Evolutionary conservation across 1,284 basidiomycete species (phyloP).

Genomic region (Boletus mariae): DNA sequence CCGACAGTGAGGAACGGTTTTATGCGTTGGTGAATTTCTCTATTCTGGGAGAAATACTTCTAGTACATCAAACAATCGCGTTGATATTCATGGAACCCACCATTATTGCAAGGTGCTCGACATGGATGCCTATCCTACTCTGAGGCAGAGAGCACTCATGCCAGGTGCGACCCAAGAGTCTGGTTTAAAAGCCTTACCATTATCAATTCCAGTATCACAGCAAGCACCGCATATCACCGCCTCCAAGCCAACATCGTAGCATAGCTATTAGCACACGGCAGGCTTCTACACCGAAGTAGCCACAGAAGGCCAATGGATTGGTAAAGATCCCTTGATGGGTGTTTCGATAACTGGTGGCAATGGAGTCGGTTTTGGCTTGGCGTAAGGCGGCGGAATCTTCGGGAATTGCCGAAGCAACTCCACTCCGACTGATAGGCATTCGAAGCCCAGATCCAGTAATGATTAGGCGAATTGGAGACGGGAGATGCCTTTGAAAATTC

Average conservation of each 20-base stretch:
- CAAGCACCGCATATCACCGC: conserved; percentile 18
- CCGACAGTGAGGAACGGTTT: not conserved
- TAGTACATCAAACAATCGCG: not conserved
- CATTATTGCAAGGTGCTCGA: not conserved
- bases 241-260: not conserved
- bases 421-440: not conserved
- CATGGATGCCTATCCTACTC: not conserved
- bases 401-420: not conserved
- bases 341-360: not conserved
- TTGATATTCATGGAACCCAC: not conserved
- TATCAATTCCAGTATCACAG: conserved; percentile 14
- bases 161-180: not conserved
- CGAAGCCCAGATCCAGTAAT: not conserved
- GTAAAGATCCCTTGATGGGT: not conserved
- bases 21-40: not conserved
- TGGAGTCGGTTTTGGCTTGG: not conserved
- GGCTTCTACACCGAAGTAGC: not conserved
- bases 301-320: not conserved
- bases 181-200: conserved; percentile 1
- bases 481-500: not conserved
- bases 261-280: not conserved
- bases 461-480: not conserved
- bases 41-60: not conserved
- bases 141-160: not conserved
- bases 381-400: not conserved